A percentile compares a stretch with the other conserved stretches of the same genome.
These are phyloP conservation scores for Leishmania aethiopica DNA, from an alignment of 208 protist genomes.

Conservation along the genomic window DNA sequence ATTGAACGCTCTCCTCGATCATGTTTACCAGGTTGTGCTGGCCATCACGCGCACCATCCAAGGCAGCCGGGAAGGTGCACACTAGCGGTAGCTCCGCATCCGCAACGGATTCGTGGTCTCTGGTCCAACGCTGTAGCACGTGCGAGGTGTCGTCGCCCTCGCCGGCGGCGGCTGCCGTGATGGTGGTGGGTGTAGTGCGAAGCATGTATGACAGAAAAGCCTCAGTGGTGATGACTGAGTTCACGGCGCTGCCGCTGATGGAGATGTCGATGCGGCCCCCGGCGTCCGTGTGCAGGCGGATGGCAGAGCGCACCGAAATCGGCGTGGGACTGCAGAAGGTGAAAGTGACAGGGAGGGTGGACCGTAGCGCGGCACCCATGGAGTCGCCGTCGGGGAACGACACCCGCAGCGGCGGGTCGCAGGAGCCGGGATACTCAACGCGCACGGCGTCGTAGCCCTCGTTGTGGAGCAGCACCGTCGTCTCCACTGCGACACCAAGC, in stretches of 20 bases:
- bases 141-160: slow-evolving; percentile 13
- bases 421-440: slow-evolving; percentile 76
- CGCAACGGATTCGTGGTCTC: neutral
- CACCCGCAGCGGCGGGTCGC: slow-evolving; percentile 69
- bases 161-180: slow-evolving; percentile 33
- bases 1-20: slow-evolving; percentile 22
- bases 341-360: slow-evolving; percentile 78
- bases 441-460: slow-evolving; percentile 93
- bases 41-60: neutral
- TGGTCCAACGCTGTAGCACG: slow-evolving; percentile 7
- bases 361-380: slow-evolving; percentile 28
- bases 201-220: slow-evolving; percentile 45
- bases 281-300: slow-evolving; percentile 81
- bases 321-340: slow-evolving; percentile 42
- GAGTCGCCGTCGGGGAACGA: slow-evolving; percentile 76
- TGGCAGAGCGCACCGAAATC: slow-evolving; percentile 53
- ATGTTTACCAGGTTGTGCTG: slow-evolving; percentile 24
- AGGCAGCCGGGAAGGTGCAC: slow-evolving; percentile 1
- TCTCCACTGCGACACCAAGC: slow-evolving; percentile 63
- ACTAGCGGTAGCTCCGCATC: slow-evolving; percentile 12
- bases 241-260: slow-evolving; percentile 86
- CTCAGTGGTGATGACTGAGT: slow-evolving; percentile 85
- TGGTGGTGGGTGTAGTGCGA: slow-evolving; percentile 18
- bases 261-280: slow-evolving; percentile 76
- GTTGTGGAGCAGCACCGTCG: slow-evolving; percentile 87